Percentiles rank a stretch among this genome's conserved stretches.
Evolutionary conservation across 345 rosid species (phyloP).

Genomic region (Mallotus nudiflorus): DNA sequence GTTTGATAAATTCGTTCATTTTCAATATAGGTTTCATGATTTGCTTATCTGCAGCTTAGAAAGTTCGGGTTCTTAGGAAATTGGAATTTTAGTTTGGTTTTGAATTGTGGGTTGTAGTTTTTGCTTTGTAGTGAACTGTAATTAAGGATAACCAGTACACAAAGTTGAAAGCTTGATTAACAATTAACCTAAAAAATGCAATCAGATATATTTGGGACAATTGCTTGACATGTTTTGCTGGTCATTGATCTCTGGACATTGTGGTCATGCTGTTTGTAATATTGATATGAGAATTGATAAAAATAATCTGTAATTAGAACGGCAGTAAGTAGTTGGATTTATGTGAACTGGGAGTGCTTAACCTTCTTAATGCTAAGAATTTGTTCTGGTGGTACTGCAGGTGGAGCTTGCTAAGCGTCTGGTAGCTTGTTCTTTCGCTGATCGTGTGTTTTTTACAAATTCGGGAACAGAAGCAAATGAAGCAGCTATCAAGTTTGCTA

Average conservation of each 20-base stretch:
- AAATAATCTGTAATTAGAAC: not conserved
- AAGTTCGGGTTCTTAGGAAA: not conserved
- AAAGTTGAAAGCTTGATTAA: no score
- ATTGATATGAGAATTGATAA: not conserved
- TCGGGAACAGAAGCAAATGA: slow-evolving; percentile 97
- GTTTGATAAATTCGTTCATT: slow-evolving; percentile 21
- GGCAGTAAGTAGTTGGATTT: not conserved
- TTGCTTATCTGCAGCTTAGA: not conserved
- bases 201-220: no score
- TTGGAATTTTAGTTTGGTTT: no score
- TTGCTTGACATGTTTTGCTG: no score
- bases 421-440: slow-evolving; percentile 76
- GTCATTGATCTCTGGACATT: not conserved
- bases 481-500: slow-evolving; percentile 94
- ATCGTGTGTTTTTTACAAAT: slow-evolving; percentile 82
- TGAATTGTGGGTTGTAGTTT: not conserved
- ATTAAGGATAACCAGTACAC: no score
- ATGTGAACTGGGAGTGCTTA: not conserved
- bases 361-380: not conserved
- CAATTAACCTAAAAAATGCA: no score
- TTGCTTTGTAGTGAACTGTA: no score
- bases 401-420: slow-evolving; percentile 77
- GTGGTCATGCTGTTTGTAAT: not conserved
- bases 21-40: not conserved
- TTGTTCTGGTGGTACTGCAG: slow-evolving; percentile 30